Base-by-base conservation (phyloP, 352 stramenopile genomes). In the Phytophthora foliorum region DNA sequence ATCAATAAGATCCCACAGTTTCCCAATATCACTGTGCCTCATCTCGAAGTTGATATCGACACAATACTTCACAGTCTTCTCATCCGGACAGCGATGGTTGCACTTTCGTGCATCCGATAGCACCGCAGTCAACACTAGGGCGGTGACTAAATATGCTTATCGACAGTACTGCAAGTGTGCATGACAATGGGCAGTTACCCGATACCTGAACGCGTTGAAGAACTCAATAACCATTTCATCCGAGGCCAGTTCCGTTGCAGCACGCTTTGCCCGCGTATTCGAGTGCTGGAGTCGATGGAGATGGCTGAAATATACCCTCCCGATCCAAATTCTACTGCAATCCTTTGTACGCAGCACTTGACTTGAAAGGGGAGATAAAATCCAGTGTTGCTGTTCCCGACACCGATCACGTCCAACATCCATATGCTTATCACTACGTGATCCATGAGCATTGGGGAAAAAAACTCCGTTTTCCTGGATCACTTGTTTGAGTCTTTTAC, bases 111-210 rank as follows among this genome's bases (percentile, higher is more conserved):
- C 48, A 72, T 16, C 63, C 63, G n/a, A 72, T 45, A 17, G 38
- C 45, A 10, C 32, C 27, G 7, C 42, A 34, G 11, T 6, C 8
- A 29, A 29, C 57, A 16, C 25, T 34, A 11, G 54, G 24, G 6
- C 77, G 86, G 16, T 72, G 39, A 5, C 56, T 42, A 54, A 90
- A 83, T 2, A 60, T n/a, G n/a, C n/a, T 41, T 2, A 63, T 59
- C 3, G 66, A 46, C 8, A 90, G 45, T 2, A 77, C 60, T 10
- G 75, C 55, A 9, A 86, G 51, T 1, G 50, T 69, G 63, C 82
- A 88, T 1, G 55, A 60, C 17, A 75, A 45, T 16, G 72, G 69
- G 11, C 31, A 3, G 38, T 62, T 6, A 32, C 53, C 6, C 50
- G n/a, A 25, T 69, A 63, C 10, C 34, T 49, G 25, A 57, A 69